phyloP scores from a whole-genome alignment of 345 rosid species.

The Corchorus olitorius region DNA sequence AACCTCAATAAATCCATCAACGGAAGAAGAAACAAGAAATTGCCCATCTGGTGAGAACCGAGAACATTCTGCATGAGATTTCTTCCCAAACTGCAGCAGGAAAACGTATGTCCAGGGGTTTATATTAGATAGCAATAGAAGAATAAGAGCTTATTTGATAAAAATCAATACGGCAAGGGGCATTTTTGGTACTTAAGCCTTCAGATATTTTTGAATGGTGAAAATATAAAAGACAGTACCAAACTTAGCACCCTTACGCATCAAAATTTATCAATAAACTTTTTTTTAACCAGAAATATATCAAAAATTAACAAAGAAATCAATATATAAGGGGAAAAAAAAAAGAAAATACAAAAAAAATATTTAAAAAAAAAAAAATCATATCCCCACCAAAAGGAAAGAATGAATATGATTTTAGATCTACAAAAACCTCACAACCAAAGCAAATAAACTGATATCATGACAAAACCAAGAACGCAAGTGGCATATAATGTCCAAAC shows the following conservation, averaged over 20 bases:
- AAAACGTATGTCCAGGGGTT: no score
- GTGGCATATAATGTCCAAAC: not conserved
- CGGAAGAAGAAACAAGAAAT: constrained; percentile 91
- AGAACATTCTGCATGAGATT: constrained; percentile 96
- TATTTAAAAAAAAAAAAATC: not conserved
- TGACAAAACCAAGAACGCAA: not conserved
- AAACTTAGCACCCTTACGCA: no score
- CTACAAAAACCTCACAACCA: not conserved
- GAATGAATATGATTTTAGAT: not conserved
- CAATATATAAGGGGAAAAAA: no score
- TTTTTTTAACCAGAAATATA: no score
- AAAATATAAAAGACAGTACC: no score
- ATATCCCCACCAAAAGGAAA: not conserved
- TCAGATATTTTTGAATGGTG: no score
- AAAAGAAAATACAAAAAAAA: not conserved
- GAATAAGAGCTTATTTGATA: no score
- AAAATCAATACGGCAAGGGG: no score
- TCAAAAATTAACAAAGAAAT: no score
- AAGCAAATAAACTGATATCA: not conserved
- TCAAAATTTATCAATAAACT: no score
- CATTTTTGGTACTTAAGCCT: no score
- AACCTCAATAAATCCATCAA: constrained; percentile 98
- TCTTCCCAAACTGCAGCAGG: constrained; percentile 80
- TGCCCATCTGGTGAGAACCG: constrained; percentile 98
- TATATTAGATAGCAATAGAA: no score